Evolutionary conservation across 306 rosid species (phyloP).

Genomic region (Cicer cuneatum): DNA sequence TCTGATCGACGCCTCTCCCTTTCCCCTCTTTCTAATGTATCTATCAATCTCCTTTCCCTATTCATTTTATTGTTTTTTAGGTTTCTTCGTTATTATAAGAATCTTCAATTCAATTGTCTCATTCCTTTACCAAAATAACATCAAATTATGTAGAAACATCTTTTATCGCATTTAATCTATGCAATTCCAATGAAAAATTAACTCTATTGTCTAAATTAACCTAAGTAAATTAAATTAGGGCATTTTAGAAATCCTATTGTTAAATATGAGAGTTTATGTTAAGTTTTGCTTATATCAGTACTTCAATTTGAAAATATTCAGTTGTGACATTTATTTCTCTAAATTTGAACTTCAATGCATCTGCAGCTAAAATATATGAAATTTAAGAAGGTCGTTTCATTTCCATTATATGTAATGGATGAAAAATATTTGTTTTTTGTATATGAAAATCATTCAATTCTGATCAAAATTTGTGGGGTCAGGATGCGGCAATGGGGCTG

Average conservation of each 20-base stretch:
- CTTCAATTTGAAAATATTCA: not conserved
- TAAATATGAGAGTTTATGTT: no score
- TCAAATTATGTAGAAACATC: no score
- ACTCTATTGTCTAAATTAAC: no score
- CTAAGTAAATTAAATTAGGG: no score
- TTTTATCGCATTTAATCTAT: no score
- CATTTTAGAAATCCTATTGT: no score
- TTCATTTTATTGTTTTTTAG: not conserved
- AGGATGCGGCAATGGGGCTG: slow-evolving; percentile 98
- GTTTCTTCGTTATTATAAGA: not conserved
- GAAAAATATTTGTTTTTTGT: not conserved
- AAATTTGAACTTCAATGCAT: slow-evolving; percentile 14
- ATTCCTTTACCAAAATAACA: slow-evolving; percentile 14
- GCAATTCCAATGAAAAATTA: no score
- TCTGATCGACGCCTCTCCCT: slow-evolving; percentile 69
- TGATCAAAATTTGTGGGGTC: slow-evolving; percentile 28
- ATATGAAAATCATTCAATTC: not conserved
- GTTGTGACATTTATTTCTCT: not conserved
- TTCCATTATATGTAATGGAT: not conserved
- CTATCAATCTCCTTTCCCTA: not conserved
- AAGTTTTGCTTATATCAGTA: no score
- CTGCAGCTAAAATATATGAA: not conserved
- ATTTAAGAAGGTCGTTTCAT: not conserved
- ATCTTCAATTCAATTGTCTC: not conserved
- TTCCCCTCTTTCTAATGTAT: slow-evolving; percentile 81